A percentile compares a stretch with the other conserved stretches of the same genome.
Conservation (phyloP, 73 alveolate genomes). For the Durusdinium trenchii region DNA sequence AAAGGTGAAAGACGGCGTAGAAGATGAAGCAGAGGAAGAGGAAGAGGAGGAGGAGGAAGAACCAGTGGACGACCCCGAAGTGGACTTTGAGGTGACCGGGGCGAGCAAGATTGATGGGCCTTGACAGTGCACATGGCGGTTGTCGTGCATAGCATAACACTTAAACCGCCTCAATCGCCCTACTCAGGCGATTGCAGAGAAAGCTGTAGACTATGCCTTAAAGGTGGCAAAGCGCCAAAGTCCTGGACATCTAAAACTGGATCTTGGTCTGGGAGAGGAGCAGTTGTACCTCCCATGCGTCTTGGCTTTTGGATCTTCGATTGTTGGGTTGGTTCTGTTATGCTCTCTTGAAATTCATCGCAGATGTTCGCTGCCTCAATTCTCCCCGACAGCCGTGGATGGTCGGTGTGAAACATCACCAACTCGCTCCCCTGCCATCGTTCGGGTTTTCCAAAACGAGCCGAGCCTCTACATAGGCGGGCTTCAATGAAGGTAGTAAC, state of each 20-base stretch:
- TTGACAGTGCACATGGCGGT: neutral
- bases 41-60: slow-evolving; percentile 24
- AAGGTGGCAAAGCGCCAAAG: neutral
- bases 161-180: neutral
- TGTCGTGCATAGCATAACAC: neutral
- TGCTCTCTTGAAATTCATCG: too few relatives aligned
- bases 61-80: neutral
- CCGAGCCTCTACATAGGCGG: too few relatives aligned
- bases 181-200: slow-evolving; percentile 28
- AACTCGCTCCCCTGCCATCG: too few relatives aligned
- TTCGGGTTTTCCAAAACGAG: too few relatives aligned
- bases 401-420: too few relatives aligned
- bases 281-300: neutral
- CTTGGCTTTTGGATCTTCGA: too few relatives aligned
- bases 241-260: too few relatives aligned
- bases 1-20: neutral
- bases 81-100: neutral
- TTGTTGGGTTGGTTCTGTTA: too few relatives aligned
- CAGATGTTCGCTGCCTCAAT: too few relatives aligned
- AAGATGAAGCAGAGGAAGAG: neutral
- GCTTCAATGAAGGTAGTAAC: too few relatives aligned
- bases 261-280: too few relatives aligned
- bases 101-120: neutral
- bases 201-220: slow-evolving; percentile 43
- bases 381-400: too few relatives aligned